These are phyloP conservation scores for Clonostachys sp. DNA, from an alignment of 2,329 filamentous ascomycete species.

Conservation along the genomic window DNA sequence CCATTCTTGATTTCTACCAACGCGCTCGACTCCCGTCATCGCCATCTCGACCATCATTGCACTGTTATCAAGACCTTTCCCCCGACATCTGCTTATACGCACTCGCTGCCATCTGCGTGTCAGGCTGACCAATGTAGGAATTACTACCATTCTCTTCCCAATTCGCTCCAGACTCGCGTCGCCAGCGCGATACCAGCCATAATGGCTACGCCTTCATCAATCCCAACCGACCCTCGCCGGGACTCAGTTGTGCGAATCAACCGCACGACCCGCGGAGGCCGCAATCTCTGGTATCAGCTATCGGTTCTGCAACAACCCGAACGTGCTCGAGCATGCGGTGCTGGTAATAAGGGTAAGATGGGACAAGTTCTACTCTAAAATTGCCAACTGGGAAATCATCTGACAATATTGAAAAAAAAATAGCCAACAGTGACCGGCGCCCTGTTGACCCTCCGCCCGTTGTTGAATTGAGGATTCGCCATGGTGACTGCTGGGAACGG, in stretches of 20 bases:
- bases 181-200: constrained; percentile 2
- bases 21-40: too few species aligned
- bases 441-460: constrained; percentile 94
- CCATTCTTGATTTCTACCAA: too few species aligned
- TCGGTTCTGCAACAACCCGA: constrained; percentile 91
- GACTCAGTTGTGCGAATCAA: constrained; percentile 41
- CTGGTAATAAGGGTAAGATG: constrained; percentile 83
- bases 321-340: constrained; percentile 89
- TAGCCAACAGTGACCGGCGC: constrained; percentile 63
- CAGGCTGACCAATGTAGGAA: too few species aligned
- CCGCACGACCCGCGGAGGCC: constrained; percentile 63
- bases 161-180: too few species aligned
- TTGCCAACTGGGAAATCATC: too few species aligned
- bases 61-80: too few species aligned
- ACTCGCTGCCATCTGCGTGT: too few species aligned
- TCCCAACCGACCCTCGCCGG: constrained; percentile 18
- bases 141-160: too few species aligned
- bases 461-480: constrained; percentile 82
- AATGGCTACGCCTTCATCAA: constrained; percentile 24
- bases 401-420: neutral
- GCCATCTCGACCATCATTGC: too few species aligned
- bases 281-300: constrained; percentile 75
- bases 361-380: too few species aligned
- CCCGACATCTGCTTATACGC: too few species aligned
- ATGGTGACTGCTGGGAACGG: constrained; percentile 56